phyloP scores from a whole-genome alignment of 306 rosid genomes.

The Rosa lucieae region DNA sequence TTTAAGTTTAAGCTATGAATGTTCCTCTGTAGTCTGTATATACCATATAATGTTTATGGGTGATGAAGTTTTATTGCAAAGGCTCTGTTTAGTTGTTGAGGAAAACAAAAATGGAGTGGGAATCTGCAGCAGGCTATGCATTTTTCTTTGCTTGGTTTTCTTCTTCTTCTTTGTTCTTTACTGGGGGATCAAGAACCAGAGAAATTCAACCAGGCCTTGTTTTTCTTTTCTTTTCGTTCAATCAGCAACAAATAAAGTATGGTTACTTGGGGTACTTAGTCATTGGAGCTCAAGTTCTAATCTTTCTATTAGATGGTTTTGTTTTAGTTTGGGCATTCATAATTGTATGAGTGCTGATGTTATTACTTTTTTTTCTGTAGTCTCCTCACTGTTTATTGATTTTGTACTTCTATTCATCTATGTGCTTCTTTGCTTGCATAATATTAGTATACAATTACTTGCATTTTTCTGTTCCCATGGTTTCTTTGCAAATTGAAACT shows the following conservation, averaged over 20 bases:
- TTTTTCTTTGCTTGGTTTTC: background rate
- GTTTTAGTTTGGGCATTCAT: constrained; percentile 22
- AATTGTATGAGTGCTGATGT: constrained; percentile 17
- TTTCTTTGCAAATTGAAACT: background rate
- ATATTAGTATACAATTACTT: background rate
- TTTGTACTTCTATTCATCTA: constrained; percentile 15
- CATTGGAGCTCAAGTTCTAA: constrained; percentile 4
- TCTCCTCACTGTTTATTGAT: constrained; percentile 17
- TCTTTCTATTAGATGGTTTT: constrained; percentile 21
- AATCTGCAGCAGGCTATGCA: background rate
- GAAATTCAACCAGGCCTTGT: background rate
- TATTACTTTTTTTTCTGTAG: constrained; percentile 18
- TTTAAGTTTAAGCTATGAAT: constrained; percentile 26
- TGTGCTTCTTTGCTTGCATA: constrained; percentile 7
- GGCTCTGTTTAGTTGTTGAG: constrained; percentile 18
- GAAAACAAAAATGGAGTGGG: background rate
- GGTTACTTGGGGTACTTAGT: background rate
- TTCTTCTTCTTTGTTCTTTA: background rate
- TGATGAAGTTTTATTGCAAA: background rate
- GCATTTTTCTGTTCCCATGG: background rate
- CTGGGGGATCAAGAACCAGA: background rate
- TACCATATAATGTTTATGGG: background rate
- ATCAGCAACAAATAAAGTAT: constrained; percentile 18
- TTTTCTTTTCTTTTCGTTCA: constrained; percentile 13
- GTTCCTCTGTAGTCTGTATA: background rate